A percentile compares a stretch with the other conserved stretches of the same genome.
Conservation (phyloP, 768 basidiomycete genomes). For the Agaricus blazei region DNA sequence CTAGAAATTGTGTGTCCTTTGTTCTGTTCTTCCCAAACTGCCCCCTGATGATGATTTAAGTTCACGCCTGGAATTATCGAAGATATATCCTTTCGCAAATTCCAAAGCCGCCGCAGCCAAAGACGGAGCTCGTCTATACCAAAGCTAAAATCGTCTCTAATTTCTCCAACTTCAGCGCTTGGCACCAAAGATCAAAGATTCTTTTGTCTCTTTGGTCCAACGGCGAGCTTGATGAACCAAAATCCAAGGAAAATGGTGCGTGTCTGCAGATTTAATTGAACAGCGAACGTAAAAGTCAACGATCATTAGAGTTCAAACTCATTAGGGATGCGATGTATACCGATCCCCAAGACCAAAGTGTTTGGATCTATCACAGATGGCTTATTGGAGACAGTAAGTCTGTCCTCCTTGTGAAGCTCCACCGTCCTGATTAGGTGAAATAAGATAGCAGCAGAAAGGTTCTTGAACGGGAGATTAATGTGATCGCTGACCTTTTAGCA, state of each 20-base stretch:
- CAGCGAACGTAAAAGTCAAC: background rate
- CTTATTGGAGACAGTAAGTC: constrained; percentile 72
- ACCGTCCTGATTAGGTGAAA: background rate
- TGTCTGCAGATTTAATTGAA: background rate
- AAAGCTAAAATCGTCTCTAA: constrained; percentile 87
- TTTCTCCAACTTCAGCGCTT: constrained; percentile 97
- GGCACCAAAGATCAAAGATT: constrained; percentile 94
- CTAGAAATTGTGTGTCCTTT: constrained; percentile 77
- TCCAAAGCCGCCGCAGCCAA: constrained; percentile 49
- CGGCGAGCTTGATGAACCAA: constrained; percentile 44
- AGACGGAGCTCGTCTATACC: constrained; percentile 81
- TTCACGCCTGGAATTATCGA: constrained; percentile 93
- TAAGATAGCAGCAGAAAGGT: constrained; percentile 54
- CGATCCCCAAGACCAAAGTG: constrained; percentile 93
- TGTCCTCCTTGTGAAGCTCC: background rate
- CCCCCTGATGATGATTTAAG: constrained; percentile 33
- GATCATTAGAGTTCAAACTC: constrained; percentile 76
- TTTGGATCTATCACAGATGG: constrained; percentile 99
- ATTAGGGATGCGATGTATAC: constrained; percentile 94
- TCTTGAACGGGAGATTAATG: constrained; percentile 68
- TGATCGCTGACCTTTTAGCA: constrained; percentile 78
- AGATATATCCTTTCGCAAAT: constrained; percentile 77
- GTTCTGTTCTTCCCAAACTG: background rate
- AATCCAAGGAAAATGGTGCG: constrained; percentile 68
- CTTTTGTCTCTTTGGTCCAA: constrained; percentile 60